Base-by-base conservation (phyloP, 2,329 filamentous ascomycete species). In the Cylindrodendrum hubeiense region DNA sequence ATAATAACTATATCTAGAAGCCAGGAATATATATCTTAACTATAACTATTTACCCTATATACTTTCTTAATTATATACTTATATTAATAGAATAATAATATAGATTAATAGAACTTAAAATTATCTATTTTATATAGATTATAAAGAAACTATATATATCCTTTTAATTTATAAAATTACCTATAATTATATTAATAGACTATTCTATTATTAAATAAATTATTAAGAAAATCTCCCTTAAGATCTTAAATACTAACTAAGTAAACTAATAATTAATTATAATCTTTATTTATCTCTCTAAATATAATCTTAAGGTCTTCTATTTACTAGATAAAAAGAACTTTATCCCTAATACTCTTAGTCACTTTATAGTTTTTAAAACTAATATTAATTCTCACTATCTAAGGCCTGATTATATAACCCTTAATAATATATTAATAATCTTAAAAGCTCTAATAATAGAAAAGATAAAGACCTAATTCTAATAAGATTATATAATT, bases 381-480 rank as follows among this genome's bases (percentile, higher is more conserved):
- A n/a, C n/a, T n/a, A n/a, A n/a, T n/a, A n/a, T n/a, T n/a, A n/a
- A n/a, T n/a, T n/a, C n/a, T n/a, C 15, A 44, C 15, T 44, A 44
- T n/a, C 15, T 44, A 44, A 7, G 15, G 15, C 15, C 21, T 44
- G 10, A 44, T 44, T 44, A 44, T 44, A 44, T 44, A 33, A 10
- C 30, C 30, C 30, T 44, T 44, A 44, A 44, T 44, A 44, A 44
- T n/a, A 44, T 44, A n/a, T n/a, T 44, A n/a, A 44, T 44, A 44
- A n/a, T n/a, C 15, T 44, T 44, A 44, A 44, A 44, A 44, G 15
- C 15, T 44, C 39, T 44, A n/a, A n/a, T 44, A 44, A 8, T 44
- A 44, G 8, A 44, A 44, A n/a, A 22, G 15, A n/a, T 44, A n/a
- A n/a, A n/a, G 8, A 44, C n/a, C n/a, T n/a, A n/a, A n/a, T n/a